Evolutionary conservation across 2,329 filamentous ascomycete genomes (phyloP).

Genomic region (Diaporthe velutina): DNA sequence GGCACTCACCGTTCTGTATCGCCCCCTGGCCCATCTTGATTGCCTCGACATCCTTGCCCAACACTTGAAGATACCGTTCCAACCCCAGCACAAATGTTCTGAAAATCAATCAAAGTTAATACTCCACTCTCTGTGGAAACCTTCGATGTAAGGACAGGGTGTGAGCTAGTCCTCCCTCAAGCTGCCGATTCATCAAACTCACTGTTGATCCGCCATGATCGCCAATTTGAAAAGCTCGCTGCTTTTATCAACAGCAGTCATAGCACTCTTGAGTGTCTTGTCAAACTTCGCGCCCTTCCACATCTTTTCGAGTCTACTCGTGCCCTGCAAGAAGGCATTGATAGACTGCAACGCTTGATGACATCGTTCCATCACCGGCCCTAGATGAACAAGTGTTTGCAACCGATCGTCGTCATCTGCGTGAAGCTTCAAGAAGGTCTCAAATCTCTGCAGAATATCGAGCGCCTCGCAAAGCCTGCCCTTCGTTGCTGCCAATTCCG

Average conservation of each 20-base stretch:
- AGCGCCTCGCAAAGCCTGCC: background rate
- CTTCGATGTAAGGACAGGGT: no score
- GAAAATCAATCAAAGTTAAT: background rate
- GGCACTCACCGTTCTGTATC: background rate
- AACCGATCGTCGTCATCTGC: background rate
- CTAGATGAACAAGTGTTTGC: background rate
- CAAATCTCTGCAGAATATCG: background rate
- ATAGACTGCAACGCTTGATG: background rate
- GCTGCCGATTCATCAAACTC: background rate
- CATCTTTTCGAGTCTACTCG: background rate
- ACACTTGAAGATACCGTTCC: background rate
- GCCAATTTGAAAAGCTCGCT: background rate
- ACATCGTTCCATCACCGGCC: background rate
- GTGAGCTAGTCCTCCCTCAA: background rate
- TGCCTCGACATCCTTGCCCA: background rate
- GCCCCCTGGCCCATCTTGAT: background rate
- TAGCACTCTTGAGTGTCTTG: background rate
- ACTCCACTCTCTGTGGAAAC: background rate
- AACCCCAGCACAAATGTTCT: background rate
- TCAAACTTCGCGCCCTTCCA: background rate
- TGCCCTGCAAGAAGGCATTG: background rate
- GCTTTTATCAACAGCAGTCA: background rate
- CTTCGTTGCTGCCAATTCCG: background rate
- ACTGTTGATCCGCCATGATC: background rate
- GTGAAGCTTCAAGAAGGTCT: background rate